A percentile compares a stretch with the other conserved stretches of the same genome.
Evolutionary conservation across 2,329 filamentous ascomycete species (phyloP).

Genomic region (Penicillium capsulatum): DNA sequence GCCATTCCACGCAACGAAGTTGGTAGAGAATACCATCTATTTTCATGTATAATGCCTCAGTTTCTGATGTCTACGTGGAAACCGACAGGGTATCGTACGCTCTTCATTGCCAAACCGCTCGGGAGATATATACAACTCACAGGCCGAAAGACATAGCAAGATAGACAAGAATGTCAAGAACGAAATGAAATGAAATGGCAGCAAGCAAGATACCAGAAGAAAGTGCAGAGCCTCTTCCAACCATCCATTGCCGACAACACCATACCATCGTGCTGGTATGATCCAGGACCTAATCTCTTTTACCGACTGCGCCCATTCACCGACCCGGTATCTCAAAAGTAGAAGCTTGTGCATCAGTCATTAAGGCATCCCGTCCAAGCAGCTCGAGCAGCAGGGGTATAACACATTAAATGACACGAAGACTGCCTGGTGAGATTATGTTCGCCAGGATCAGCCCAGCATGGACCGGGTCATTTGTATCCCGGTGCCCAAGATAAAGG

Average conservation of each 20-base stretch:
- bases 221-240: slow-evolving; percentile 15
- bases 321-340: slow-evolving; percentile 16
- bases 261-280: slow-evolving; percentile 10
- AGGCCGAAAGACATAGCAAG: slow-evolving; percentile 21
- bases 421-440: not conserved
- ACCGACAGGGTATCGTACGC: slow-evolving; percentile 32
- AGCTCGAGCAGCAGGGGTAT: slow-evolving; percentile 5
- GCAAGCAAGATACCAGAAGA: slow-evolving; percentile 14
- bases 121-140: slow-evolving; percentile 38
- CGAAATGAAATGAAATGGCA: slow-evolving; percentile 21
- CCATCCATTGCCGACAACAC: slow-evolving; percentile 8
- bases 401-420: slow-evolving; percentile 10
- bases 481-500: slow-evolving; percentile 1
- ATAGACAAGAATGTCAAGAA: slow-evolving; percentile 21
- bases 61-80: too few relatives aligned
- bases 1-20: too few relatives aligned
- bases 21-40: not conserved
- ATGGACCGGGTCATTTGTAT: not conserved
- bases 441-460: slow-evolving; percentile 1
- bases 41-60: not conserved
- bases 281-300: slow-evolving; percentile 14
- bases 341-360: slow-evolving; percentile 13
- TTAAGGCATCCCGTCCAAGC: slow-evolving; percentile 13
- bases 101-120: slow-evolving; percentile 37
- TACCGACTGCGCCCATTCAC: slow-evolving; percentile 10